phyloP scores from a whole-genome alignment of 2,329 filamentous ascomycete genomes.

The Phialemonium atrogriseum region DNA sequence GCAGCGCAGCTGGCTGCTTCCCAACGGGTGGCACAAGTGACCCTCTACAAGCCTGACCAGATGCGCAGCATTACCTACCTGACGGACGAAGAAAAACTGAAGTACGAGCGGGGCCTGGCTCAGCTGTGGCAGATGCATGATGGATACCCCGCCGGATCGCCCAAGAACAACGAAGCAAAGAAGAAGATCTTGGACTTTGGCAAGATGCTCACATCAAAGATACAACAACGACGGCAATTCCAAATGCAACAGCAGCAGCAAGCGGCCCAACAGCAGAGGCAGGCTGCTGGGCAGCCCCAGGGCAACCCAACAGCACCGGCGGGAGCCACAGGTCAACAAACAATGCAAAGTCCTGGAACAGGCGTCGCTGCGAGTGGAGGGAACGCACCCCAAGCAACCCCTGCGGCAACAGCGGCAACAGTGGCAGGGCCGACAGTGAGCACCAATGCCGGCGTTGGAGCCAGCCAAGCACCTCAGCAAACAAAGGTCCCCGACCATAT shows the following conservation, averaged over 20 bases:
- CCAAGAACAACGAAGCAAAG: conserved; percentile 40
- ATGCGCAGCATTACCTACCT: conserved; percentile 43
- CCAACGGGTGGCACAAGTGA: conserved; percentile 13
- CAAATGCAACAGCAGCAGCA: conserved; percentile 16
- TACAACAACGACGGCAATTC: conserved; percentile 28
- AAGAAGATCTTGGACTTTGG: conserved; percentile 55
- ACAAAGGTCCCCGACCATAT: conserved; percentile 30
- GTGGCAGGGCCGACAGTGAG: conserved; percentile 1
- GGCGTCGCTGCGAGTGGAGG: no score
- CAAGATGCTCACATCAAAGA: conserved; percentile 44
- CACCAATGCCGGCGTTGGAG: neutral
- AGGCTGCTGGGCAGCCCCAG: conserved; percentile 8
- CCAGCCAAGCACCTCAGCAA: neutral
- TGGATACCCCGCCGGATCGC: conserved; percentile 35
- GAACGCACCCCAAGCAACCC: conserved; percentile 2
- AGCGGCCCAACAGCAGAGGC: conserved; percentile 17
- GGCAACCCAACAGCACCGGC: conserved; percentile 1
- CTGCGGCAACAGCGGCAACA: conserved; percentile 1
- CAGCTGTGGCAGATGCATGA: conserved; percentile 46
- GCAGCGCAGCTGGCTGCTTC: conserved; percentile 4
- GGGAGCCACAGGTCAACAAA: neutral
- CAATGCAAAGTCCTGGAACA: no score
- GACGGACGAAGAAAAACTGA: conserved; percentile 44
- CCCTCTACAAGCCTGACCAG: conserved; percentile 42
- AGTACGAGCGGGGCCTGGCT: conserved; percentile 50